Evolutionary conservation across 768 basidiomycete species (phyloP).

Genomic region (Arthromyces matolae): DNA sequence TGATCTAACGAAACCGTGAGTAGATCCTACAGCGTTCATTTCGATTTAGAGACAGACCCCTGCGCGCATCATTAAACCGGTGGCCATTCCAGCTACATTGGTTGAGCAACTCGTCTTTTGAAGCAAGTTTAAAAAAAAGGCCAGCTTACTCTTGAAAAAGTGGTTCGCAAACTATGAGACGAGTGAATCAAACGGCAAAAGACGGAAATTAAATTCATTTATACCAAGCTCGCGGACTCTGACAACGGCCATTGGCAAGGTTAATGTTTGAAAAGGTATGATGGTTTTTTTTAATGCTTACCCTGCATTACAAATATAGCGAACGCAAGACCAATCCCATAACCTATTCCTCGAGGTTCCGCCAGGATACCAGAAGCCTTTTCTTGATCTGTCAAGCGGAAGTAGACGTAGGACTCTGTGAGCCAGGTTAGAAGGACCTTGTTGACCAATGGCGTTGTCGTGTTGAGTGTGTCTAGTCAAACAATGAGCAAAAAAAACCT

Average conservation of each 20-base stretch:
- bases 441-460: constrained; percentile 53
- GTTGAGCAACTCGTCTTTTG: too few relatives aligned
- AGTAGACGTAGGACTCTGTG: constrained; percentile 42
- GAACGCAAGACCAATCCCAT: constrained; percentile 58
- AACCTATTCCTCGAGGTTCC: constrained; percentile 49
- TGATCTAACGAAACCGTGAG: constrained; percentile 25
- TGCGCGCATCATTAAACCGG: constrained; percentile 45
- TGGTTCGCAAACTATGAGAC: constrained; percentile 48
- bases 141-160: constrained; percentile 33
- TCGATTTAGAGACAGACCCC: constrained; percentile 31
- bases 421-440: constrained; percentile 62
- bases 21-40: background rate
- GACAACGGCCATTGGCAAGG: background rate
- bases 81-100: constrained; percentile 40
- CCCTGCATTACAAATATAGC: constrained; percentile 62
- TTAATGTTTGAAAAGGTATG: background rate
- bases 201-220: constrained; percentile 21
- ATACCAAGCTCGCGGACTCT: constrained; percentile 42
- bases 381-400: constrained; percentile 32
- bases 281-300: constrained; percentile 14
- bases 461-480: constrained; percentile 42
- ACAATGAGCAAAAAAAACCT: background rate
- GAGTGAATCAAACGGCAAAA: too few relatives aligned
- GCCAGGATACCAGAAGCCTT: constrained; percentile 30
- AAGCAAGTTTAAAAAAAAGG: background rate